These are phyloP conservation scores for Nicotiana tomentosiformis DNA, from an alignment of 257 asterid species.

Conservation along the genomic window DNA sequence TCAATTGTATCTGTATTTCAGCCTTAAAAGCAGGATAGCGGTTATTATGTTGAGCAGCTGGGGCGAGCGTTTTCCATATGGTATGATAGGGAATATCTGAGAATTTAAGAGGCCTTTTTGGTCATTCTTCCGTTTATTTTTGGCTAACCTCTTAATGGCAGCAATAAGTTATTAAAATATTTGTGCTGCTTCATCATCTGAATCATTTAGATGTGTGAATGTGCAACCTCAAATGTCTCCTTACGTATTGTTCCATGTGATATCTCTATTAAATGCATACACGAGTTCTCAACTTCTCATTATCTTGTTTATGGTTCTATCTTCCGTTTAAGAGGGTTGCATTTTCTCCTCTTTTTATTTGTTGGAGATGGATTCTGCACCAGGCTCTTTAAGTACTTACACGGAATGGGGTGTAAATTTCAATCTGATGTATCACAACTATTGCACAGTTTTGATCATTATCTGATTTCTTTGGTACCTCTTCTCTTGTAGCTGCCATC, in stretches of 20 bases:
- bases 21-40: slow-evolving; percentile 50
- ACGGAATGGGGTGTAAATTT: not conserved
- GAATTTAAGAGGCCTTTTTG: slow-evolving; percentile 24
- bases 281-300: not conserved
- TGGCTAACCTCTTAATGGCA: slow-evolving; percentile 10
- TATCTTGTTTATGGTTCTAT: not conserved
- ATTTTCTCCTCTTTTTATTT: not conserved
- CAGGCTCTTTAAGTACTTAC: not conserved
- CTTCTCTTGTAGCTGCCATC: not conserved
- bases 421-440: not conserved
- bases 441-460: not conserved
- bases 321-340: not conserved
- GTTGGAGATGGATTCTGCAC: not conserved
- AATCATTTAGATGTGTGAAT: not conserved
- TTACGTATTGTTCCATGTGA: not conserved
- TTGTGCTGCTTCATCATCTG: slow-evolving; percentile 6
- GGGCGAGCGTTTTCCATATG: slow-evolving; percentile 49
- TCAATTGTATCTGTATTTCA: slow-evolving; percentile 41
- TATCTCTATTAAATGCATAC: not conserved
- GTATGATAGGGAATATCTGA: slow-evolving; percentile 52
- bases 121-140: not conserved
- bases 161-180: not conserved
- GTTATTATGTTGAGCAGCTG: slow-evolving; percentile 44
- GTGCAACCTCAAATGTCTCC: not conserved
- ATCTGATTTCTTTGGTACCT: not conserved